Base-by-base conservation (phyloP, 2,329 filamentous ascomycete species). In the Didymella keratinophila region DNA sequence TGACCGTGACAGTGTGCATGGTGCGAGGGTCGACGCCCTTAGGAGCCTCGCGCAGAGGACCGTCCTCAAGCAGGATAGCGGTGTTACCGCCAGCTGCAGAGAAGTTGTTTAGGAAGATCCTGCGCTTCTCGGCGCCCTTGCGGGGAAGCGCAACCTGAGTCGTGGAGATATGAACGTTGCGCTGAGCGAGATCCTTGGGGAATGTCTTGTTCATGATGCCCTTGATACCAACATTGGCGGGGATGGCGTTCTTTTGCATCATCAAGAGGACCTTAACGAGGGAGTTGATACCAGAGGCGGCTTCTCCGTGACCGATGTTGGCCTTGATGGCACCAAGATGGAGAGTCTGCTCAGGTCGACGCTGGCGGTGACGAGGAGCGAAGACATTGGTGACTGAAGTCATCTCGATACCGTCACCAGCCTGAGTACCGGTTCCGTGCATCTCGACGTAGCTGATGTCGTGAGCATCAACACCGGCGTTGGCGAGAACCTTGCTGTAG, bases 361-460 rank as follows among this genome's bases (percentile, higher is more conserved):
- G 81, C 68, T 82, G 80, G 41, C 79, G 78, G 63, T 82, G 76
- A 52, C 80, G 78, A 21, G 84, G 82, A 43, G 85, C 86, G 65
- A 89, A 89, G 20, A 84, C 80, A 47, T 84, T 81, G 21, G 87
- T 86, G 47, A 96, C 89, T 0, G 89, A 92, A 1, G 86, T 82
- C 89, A 94, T 93, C 74, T 97, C 93, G 4, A 87, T 89, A 8
- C 87, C 88, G 70, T 96, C 92, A 60, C 91, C 92, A 30, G 90
- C 91, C 75, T 95, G 91, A 0, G 91, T 96, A 30, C 92, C 92
- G 2, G 92, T 96, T 14, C 91, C 92, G 74, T 96, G 92, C 88
- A 95, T 92, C 77, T 96, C 92, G 9, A 96, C 88, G 70, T 94
- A 96, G 75, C 87, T 87, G 47, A 96, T 84, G 62, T 93, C 89